phyloP scores from a whole-genome alignment of 768 basidiomycete species.

The Pleurotus tuoliensis region DNA sequence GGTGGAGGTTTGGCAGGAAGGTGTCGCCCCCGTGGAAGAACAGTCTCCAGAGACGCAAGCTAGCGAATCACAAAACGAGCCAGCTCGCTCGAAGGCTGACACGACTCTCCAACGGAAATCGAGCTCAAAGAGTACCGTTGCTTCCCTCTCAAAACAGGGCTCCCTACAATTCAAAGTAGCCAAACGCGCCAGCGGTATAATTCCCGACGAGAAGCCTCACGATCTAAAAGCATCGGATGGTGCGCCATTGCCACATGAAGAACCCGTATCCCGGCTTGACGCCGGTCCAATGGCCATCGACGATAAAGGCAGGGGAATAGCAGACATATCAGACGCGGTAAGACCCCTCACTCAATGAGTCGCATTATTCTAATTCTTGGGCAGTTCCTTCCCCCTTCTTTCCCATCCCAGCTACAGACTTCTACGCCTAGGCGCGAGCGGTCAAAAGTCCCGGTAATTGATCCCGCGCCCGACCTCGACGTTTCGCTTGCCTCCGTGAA shows the following conservation, averaged over 20 bases:
- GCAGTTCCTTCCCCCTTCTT: slow-evolving; percentile 55
- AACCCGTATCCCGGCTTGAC: background rate
- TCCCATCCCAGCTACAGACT: slow-evolving; percentile 46
- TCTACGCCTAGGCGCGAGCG: slow-evolving; percentile 44
- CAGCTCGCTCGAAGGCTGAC: background rate
- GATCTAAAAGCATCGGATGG: background rate
- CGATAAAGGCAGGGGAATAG: slow-evolving; percentile 4
- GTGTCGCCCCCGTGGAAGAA: slow-evolving; percentile 21
- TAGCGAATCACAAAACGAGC: slow-evolving; percentile 16
- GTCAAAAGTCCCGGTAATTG: slow-evolving; percentile 32
- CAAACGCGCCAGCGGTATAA: background rate
- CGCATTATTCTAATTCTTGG: slow-evolving; percentile 14
- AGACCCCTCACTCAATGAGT: slow-evolving; percentile 2
- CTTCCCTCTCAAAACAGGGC: background rate
- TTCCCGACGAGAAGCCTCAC: background rate
- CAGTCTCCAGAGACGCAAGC: slow-evolving; percentile 34
- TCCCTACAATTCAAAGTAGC: slow-evolving; percentile 4
- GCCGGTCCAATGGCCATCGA: background rate
- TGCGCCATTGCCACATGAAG: background rate
- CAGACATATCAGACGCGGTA: slow-evolving; percentile 26
- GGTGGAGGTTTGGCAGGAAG: slow-evolving; percentile 16
- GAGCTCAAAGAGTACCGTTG: background rate
- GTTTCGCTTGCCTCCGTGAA: slow-evolving; percentile 20
- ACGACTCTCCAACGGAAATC: background rate
- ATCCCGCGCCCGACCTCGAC: slow-evolving; percentile 29